Evolutionary conservation across 345 rosid species (phyloP), one percentile per base, ranked within the genome.

Genomic region (Hibiscus syriacus): DNA sequence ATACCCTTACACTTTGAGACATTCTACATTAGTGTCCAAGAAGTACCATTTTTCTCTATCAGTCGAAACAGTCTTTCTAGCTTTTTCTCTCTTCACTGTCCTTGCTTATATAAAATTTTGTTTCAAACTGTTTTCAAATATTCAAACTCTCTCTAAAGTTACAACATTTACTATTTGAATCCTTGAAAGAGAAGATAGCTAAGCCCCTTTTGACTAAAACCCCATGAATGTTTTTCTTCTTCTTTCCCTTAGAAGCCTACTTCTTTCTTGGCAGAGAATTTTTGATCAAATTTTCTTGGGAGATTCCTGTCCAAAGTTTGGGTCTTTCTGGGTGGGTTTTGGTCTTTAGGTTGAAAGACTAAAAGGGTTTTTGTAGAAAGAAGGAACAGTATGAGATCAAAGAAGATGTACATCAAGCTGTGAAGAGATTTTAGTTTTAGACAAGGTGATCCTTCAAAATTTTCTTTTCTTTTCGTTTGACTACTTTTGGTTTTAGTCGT

Each of bases 261-360:
- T 20, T 27, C 0, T 43, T 27, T 75, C 75, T 70, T 66, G 66
- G 38, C 6, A 23, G 3, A 61, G 27, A 65, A 67, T 49, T 64
- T 70, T 29, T 62, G 34, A 46, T 39, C 73, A 17, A 65, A 62
- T 71, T 70, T 52, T 74, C 66, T 70, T 61, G 39, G 65, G 70
- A 22, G 74, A 73, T 78, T 79, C 75, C 75, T 67, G 62, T 63
- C 13, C 25, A 25, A 63, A 19, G 55, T 72, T 76, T 56, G 41
- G 72, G 55, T 70, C 69, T 73, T 65, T 16, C 73, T 77, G 71
- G 55, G 73, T 74, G 83, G 86, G 79, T 74, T 77, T 77, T 71
- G 60, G n/a, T 75, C 52, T 70, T 71, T 68, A 49, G 66, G 25
- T 53, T 38, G 41, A 71, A 66, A 73, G 69, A 52, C 70, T 55